Evolutionary conservation across 306 rosid genomes (phyloP).

Genomic region (Parietaria judaica): DNA sequence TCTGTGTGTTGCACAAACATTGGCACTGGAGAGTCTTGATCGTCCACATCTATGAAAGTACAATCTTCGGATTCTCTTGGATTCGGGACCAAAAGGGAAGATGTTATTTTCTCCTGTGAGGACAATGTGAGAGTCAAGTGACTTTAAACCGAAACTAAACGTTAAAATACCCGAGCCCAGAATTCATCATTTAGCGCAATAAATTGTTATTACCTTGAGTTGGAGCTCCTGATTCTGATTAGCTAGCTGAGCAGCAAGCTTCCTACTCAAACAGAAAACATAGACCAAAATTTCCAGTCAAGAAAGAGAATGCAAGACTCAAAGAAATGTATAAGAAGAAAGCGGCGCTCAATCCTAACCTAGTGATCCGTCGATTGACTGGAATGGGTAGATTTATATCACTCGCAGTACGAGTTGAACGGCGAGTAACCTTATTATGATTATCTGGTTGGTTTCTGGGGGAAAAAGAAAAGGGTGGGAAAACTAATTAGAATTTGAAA

Average conservation of each 20-base stretch:
- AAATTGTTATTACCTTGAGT: slow-evolving; percentile 26
- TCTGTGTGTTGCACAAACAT: slow-evolving; percentile 58
- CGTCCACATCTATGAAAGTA: slow-evolving; percentile 33
- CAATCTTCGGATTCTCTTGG: slow-evolving; percentile 26
- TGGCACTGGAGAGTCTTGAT: slow-evolving; percentile 25
- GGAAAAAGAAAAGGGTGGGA: slow-evolving; percentile 5
- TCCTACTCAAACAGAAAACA: slow-evolving; percentile 31
- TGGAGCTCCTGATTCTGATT: slow-evolving; percentile 19
- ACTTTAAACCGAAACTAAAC: not conserved
- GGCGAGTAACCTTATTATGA: slow-evolving; percentile 15
- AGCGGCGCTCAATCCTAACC: slow-evolving; percentile 7
- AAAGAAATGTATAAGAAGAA: not conserved
- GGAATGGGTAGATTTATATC: slow-evolving; percentile 21
- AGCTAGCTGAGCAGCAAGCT: slow-evolving; percentile 46
- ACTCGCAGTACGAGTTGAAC: slow-evolving; percentile 20
- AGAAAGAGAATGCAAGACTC: not conserved
- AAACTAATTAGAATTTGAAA: not conserved
- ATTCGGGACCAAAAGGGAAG: slow-evolving; percentile 12
- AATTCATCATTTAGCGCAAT: not conserved
- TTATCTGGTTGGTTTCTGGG: slow-evolving; percentile 14
- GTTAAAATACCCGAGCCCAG: not conserved
- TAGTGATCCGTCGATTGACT: slow-evolving; percentile 25
- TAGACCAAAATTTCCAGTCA: slow-evolving; percentile 6
- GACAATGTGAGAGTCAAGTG: slow-evolving; percentile 1
- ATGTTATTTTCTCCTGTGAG: slow-evolving; percentile 19